phyloP scores from a whole-genome alignment of 2,329 filamentous ascomycete genomes.

The Cordyceps cicadae region DNA sequence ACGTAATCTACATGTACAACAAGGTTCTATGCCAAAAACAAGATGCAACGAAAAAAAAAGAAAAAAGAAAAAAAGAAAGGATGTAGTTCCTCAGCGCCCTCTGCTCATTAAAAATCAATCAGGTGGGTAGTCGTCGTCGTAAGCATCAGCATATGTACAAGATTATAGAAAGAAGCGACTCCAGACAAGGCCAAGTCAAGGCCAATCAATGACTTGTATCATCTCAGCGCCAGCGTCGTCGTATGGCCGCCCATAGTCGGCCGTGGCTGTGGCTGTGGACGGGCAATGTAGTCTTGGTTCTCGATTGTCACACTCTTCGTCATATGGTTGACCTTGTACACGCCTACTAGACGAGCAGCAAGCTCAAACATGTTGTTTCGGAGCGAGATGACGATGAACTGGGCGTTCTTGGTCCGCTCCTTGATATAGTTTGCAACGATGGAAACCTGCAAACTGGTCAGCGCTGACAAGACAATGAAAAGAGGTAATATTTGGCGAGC shows the following conservation, averaged over 20 bases:
- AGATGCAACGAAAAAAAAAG: background rate
- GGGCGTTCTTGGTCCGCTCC: conserved; percentile 96
- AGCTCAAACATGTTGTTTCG: conserved; percentile 99
- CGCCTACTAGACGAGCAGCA: conserved; percentile 86
- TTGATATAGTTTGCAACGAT: conserved; percentile 99
- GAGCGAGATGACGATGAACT: conserved; percentile 97
- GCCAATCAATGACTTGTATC: background rate
- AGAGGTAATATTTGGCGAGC: conserved; percentile 8
- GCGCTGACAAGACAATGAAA: background rate
- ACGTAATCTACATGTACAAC: background rate
- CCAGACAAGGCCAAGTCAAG: background rate
- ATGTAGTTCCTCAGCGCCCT: background rate
- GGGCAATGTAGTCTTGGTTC: conserved; percentile 65
- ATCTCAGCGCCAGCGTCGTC: conserved; percentile 29
- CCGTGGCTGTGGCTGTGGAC: conserved; percentile 26
- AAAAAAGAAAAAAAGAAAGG: too few relatives aligned
- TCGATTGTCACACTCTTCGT: conserved; percentile 87
- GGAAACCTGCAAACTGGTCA: conserved; percentile 58
- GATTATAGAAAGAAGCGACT: background rate
- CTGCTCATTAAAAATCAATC: conserved; percentile 1
- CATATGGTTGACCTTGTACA: conserved; percentile 99
- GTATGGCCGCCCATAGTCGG: conserved; percentile 21
- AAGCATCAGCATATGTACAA: conserved; percentile 12
- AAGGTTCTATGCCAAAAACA: background rate
- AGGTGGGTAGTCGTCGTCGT: background rate